Percentiles rank a stretch among this genome's conserved stretches.
phyloP scores from a whole-genome alignment of 208 protist species.

The Acanthamoeba sp. region DNA sequence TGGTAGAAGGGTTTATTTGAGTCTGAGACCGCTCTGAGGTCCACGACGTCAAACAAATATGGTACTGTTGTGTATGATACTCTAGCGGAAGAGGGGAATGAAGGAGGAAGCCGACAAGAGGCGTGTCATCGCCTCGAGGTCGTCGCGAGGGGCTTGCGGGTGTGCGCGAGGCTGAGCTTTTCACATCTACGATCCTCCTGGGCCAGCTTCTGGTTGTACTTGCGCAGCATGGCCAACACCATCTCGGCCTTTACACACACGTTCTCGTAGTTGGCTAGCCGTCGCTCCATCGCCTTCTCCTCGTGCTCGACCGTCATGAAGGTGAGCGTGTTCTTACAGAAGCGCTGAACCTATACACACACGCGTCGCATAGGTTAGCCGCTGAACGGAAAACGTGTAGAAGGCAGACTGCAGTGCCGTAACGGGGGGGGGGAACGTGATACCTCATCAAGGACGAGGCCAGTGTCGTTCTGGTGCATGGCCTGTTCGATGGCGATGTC shows the following conservation, averaged over 20 bases:
- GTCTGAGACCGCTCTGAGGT: too few relatives aligned
- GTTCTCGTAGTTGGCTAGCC: conserved; percentile 25
- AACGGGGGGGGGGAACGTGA: too few relatives aligned
- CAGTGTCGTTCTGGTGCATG: not conserved
- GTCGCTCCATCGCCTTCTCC: not conserved
- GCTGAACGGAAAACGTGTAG: too few relatives aligned
- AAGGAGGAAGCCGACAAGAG: too few relatives aligned
- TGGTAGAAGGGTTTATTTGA: too few relatives aligned
- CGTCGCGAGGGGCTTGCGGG: not conserved
- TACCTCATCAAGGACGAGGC: conserved; percentile 25
- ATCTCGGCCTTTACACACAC: conserved; percentile 27
- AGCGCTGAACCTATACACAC: conserved; percentile 31
- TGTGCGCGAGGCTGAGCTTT: not conserved
- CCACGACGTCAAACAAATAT: too few relatives aligned
- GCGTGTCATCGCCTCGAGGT: not conserved
- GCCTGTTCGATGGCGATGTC: not conserved
- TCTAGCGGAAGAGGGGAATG: too few relatives aligned
- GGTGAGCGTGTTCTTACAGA: not conserved
- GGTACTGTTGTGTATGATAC: too few relatives aligned
- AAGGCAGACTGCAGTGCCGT: too few relatives aligned
- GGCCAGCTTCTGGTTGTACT: conserved; percentile 48
- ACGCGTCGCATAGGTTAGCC: too few relatives aligned
- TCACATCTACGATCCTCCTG: not conserved
- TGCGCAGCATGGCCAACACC: conserved; percentile 32
- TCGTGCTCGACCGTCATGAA: conserved; percentile 34